phyloP scores from a whole-genome alignment of 352 stramenopile genomes.

The Phytophthora sojae region DNA sequence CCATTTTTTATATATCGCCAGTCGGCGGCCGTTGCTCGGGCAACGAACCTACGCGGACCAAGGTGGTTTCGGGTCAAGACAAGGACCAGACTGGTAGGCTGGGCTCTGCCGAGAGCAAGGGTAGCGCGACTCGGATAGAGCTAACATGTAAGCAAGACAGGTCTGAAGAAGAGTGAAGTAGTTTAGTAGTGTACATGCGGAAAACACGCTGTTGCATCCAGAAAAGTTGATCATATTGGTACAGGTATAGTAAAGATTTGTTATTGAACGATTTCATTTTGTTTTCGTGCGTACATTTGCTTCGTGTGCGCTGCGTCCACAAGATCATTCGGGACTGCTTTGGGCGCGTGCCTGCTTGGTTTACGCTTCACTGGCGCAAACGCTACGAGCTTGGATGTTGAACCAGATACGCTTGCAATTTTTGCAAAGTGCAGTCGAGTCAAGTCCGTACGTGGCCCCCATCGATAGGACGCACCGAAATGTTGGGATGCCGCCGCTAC shows the following conservation, averaged over 20 bases:
- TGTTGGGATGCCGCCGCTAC: no score
- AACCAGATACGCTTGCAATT: no score
- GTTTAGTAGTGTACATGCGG: slow-evolving; percentile 28
- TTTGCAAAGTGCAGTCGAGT: no score
- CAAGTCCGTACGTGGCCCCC: no score
- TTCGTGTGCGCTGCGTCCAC: background rate
- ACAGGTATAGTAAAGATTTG: slow-evolving; percentile 30
- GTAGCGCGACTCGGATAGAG: slow-evolving; percentile 15
- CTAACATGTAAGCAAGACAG: slow-evolving; percentile 23
- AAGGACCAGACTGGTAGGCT: slow-evolving; percentile 7
- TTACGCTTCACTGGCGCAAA: no score
- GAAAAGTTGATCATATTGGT: slow-evolving; percentile 15
- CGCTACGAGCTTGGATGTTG: no score
- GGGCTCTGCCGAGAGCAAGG: slow-evolving; percentile 4
- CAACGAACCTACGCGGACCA: slow-evolving; percentile 15
- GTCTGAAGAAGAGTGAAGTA: slow-evolving; percentile 25
- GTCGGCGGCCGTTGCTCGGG: slow-evolving; percentile 12
- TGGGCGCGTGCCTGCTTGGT: no score
- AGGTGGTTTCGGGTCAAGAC: slow-evolving; percentile 18
- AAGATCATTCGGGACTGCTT: no score
- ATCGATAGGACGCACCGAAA: no score
- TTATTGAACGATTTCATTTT: slow-evolving; percentile 22
- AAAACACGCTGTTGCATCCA: slow-evolving; percentile 24
- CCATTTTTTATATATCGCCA: slow-evolving; percentile 37
- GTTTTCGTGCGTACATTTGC: background rate